Conservation (phyloP, 345 rosid genomes). For the Laguncularia racemosa region DNA sequence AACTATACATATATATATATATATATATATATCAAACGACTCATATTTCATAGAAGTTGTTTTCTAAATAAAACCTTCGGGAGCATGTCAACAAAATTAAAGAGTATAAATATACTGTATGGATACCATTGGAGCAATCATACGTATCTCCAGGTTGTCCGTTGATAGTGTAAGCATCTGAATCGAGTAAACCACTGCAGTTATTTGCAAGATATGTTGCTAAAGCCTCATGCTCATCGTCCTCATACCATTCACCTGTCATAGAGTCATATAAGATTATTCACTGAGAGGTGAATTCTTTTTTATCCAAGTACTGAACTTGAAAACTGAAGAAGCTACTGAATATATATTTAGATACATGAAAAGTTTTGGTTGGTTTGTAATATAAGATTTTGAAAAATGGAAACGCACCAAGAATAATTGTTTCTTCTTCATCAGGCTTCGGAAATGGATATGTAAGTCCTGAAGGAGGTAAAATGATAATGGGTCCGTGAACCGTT, state of each 20-base stretch:
- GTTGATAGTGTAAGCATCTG: constrained; percentile 30
- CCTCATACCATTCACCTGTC: constrained; percentile 25
- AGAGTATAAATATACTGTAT: not conserved
- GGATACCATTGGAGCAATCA: constrained; percentile 22
- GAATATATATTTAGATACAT: not conserved
- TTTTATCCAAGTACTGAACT: not conserved
- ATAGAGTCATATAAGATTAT: not conserved
- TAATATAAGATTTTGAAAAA: not conserved
- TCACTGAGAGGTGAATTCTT: not conserved
- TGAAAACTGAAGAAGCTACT: not conserved
- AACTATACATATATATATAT: too few species aligned
- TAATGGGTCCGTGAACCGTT: constrained; percentile 32
- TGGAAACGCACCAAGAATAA: constrained; percentile 12
- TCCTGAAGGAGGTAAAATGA: constrained; percentile 2
- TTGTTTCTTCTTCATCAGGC: constrained; percentile 11
- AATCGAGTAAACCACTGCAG: constrained; percentile 7
- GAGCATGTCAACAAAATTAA: not conserved
- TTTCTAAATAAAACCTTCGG: too few species aligned
- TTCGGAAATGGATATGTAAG: constrained; percentile 6
- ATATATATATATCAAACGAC: too few species aligned
- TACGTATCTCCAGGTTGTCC: constrained; percentile 32
- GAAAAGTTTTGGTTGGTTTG: too few species aligned
- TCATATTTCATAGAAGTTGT: too few species aligned
- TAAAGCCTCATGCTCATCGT: constrained; percentile 15
- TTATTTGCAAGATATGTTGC: not conserved